Percentiles rank a stretch among this genome's conserved stretches.
phyloP scores from a whole-genome alignment of 768 basidiomycete genomes.

The Phallus indusiatus region DNA sequence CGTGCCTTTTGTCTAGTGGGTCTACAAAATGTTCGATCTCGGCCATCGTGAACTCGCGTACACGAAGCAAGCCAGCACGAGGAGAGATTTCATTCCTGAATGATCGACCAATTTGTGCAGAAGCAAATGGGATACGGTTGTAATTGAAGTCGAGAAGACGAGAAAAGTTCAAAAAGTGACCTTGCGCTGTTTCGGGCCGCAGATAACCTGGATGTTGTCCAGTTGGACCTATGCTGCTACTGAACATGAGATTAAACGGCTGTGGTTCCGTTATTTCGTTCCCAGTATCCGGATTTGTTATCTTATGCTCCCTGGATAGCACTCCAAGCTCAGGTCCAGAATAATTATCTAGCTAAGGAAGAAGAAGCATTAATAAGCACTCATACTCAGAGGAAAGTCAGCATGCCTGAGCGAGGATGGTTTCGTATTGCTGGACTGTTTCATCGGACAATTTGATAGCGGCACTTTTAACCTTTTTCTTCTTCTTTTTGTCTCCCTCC shows the following conservation, averaged over 20 bases:
- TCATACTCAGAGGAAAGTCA: not conserved
- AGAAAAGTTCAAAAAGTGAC: conserved; percentile 97
- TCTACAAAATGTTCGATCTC: conserved; percentile 99
- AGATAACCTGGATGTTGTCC: conserved; percentile 97
- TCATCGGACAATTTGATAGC: conserved; percentile 69
- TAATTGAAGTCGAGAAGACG: conserved; percentile 98
- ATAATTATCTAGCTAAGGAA: conserved; percentile 80
- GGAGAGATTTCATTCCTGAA: conserved; percentile 99
- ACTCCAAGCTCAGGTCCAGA: conserved; percentile 82
- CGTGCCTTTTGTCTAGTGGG: conserved; percentile 82
- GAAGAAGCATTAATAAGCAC: conserved; percentile 6
- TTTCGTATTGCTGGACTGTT: conserved; percentile 69
- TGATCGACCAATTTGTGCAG: conserved; percentile 89
- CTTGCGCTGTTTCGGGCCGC: conserved; percentile 96
- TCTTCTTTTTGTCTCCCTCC: conserved; percentile 61
- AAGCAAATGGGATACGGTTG: conserved; percentile 91
- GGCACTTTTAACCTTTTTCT: conserved; percentile 56
- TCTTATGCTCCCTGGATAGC: conserved; percentile 68
- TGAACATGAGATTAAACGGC: conserved; percentile 98
- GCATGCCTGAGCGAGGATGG: conserved; percentile 78
- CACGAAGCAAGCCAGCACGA: conserved; percentile 89
- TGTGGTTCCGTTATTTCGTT: conserved; percentile 91
- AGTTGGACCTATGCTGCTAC: conserved; percentile 93
- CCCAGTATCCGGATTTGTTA: conserved; percentile 84
- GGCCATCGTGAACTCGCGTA: conserved; percentile 99